A percentile compares a stretch with the other conserved stretches of the same genome.
phyloP scores from a whole-genome alignment of 164 flowering plant genomes.

The Dillenia suffruticosa region DNA sequence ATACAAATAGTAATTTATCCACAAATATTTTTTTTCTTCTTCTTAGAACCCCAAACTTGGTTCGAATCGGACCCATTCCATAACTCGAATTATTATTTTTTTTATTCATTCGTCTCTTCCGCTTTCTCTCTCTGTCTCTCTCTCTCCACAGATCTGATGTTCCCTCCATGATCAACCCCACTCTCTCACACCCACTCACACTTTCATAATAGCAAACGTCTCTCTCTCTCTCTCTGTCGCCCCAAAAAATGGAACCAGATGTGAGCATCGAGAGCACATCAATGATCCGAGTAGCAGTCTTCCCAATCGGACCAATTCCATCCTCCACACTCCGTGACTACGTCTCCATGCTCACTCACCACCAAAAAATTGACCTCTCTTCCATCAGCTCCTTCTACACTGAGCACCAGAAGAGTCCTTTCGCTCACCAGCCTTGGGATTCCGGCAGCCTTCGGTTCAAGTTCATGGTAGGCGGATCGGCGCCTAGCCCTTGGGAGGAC shows the following conservation, averaged over 20 bases:
- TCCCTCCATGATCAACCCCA: neutral
- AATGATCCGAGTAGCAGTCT: constrained; percentile 82
- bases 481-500: constrained; percentile 93
- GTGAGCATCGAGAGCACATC: constrained; percentile 87
- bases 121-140: neutral
- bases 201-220: too few species aligned
- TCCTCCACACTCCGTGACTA: constrained; percentile 66
- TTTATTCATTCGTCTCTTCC: neutral
- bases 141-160: neutral
- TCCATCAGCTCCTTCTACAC: constrained; percentile 91
- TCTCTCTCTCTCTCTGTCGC: too few species aligned
- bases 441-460: constrained; percentile 75
- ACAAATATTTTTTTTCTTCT: too few species aligned
- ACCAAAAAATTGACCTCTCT: constrained; percentile 66
- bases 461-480: constrained; percentile 80
- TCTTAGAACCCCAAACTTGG: too few species aligned
- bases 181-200: neutral
- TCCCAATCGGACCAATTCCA: constrained; percentile 83
- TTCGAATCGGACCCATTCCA: too few species aligned
- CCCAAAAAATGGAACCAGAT: constrained; percentile 81
- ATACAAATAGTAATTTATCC: too few species aligned
- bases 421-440: constrained; percentile 93
- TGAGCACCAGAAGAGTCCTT: constrained; percentile 98
- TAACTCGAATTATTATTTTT: too few species aligned
- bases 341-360: constrained; percentile 61